Evolutionary conservation across 495 filamentous ascomycete species (phyloP).

Genomic region (Penicillium silybi): DNA sequence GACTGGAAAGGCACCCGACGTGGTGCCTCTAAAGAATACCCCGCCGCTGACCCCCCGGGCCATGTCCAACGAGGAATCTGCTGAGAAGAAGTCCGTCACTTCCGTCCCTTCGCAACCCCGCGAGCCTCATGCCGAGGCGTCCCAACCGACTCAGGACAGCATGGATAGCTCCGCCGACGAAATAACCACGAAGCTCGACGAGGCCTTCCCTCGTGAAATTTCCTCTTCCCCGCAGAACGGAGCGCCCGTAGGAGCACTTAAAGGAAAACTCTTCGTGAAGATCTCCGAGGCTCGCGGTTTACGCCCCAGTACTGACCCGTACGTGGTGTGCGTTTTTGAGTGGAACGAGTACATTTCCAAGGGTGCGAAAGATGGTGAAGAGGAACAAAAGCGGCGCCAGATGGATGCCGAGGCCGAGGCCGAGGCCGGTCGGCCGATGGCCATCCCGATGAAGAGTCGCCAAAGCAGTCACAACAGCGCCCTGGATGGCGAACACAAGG

Average conservation of each 20-base stretch:
- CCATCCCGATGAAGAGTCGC: conserved; percentile 91
- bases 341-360: conserved; percentile 93
- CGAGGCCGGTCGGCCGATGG: conserved; percentile 78
- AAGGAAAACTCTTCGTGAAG: conserved; percentile 85
- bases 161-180: conserved; percentile 35
- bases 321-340: conserved; percentile 95
- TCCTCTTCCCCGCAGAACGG: conserved; percentile 39
- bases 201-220: conserved; percentile 35
- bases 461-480: conserved; percentile 92
- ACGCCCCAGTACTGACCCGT: conserved; percentile 78
- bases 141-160: conserved; percentile 22
- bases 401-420: conserved; percentile 67
- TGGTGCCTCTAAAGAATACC: conserved; percentile 73
- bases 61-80: conserved; percentile 60
- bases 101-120: conserved; percentile 27
- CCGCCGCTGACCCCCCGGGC: conserved; percentile 83
- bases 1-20: conserved; percentile 67
- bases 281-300: conserved; percentile 81
- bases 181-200: conserved; percentile 42
- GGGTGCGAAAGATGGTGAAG: conserved; percentile 61
- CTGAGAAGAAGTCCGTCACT: conserved; percentile 33
- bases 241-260: conserved; percentile 67
- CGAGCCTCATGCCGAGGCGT: conserved; percentile 20
- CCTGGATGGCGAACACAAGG: conserved; percentile 66
- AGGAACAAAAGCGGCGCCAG: conserved; percentile 45